Percentiles rank a stretch among this genome's conserved stretches.
Conservation (phyloP, 345 rosid species). For the Eucalyptus brandiana region DNA sequence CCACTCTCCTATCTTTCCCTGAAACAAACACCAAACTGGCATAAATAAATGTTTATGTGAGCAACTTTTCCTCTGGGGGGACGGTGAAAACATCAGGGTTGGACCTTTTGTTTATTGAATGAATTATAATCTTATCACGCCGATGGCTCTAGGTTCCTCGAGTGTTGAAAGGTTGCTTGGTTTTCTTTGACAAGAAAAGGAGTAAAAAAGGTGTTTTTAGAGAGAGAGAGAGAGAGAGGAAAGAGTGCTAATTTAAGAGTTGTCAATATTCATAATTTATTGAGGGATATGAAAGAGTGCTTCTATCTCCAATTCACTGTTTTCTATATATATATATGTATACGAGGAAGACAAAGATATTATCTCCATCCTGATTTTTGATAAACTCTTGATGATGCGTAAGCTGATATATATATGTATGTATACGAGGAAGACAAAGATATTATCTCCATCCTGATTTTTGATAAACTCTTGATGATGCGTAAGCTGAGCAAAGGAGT, state of each 20-base stretch:
- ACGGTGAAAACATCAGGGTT: not conserved
- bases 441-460: not conserved
- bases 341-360: not conserved
- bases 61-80: not conserved
- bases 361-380: not conserved
- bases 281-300: not conserved
- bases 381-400: not conserved
- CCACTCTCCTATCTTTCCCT: not conserved
- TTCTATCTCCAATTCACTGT: not conserved
- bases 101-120: not conserved
- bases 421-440: not conserved
- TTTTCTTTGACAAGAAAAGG: not conserved
- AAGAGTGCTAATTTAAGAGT: not conserved
- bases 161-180: not conserved
- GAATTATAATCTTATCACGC: not conserved
- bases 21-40: not conserved
- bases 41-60: not conserved
- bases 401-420: no score
- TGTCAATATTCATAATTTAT: not conserved
- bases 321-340: no score
- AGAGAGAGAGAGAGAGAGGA: no score
- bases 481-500: not conserved
- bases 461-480: not conserved
- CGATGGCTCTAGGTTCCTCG: not conserved
- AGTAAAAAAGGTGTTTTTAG: not conserved